Base-by-base conservation (phyloP, 148 eudicot species). In the Nepenthes mirabilis region DNA sequence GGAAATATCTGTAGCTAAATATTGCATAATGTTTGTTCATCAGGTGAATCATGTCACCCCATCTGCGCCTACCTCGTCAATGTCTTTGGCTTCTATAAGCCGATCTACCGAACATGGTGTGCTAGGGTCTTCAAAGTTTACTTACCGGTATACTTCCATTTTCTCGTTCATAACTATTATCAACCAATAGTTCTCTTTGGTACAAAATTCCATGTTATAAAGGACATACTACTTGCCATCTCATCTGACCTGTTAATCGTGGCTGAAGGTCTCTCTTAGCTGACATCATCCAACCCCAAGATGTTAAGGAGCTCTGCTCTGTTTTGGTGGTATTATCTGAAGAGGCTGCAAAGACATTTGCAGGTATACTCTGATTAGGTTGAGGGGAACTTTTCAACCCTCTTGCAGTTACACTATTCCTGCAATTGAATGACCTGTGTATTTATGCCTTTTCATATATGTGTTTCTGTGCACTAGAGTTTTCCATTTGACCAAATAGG, bases 231-330 rank as follows among this genome's bases (percentile, higher is more conserved):
- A 52, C 58, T 11, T 40, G 43, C 52, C 34, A 59, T 57, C 53
- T 67, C 8, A 69, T 62, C 75, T 79, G 70, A 79, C 56, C 36
- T 47, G 35, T 71, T 37, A 36, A 11, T 56, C 36, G 14, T 57
- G 56, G 59, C 64, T 70, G 37, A 63, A 94, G 99, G 85, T 94
- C 99, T 65, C 86, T 94, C 11, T 75, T 94, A 69, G 96, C 91
- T 61, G 95, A 86, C 73, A 81, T 94, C 67, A 89, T 94, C 60
- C 97, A 86, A 72, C 95, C 91, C 37, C 84, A 84, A 63, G 99
- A 94, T 66, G 77, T 89, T 72, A 86, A 79, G 82, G 97, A 89
- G 71, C 83, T 94, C 11, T 89, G 97, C 71, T 82, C 99, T 37
- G 95, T 89, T 75, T 79, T 94, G 74, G 87, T 84, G 60, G 91